phyloP scores from a whole-genome alignment of 257 asterid genomes.

The Echium plantagineum region DNA sequence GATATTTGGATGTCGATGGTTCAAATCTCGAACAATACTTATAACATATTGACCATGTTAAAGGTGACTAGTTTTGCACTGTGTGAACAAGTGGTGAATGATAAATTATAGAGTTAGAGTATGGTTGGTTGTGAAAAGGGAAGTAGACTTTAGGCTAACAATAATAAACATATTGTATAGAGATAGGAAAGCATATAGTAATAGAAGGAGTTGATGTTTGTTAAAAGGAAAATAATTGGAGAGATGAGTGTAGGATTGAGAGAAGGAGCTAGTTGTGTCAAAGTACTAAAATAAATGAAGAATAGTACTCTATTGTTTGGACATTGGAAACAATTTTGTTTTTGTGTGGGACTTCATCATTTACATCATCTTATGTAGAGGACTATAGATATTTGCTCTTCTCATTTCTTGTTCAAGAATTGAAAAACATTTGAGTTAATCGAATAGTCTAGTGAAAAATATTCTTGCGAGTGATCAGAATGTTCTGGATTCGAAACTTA shows the following conservation, averaged over 20 bases:
- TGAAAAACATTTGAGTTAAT: too few species aligned
- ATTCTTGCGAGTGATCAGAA: too few species aligned
- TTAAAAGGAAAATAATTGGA: conserved; percentile 41
- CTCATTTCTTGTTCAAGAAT: too few species aligned
- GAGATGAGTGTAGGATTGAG: conserved; percentile 13
- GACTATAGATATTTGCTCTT: too few species aligned
- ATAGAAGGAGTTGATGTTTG: conserved; percentile 40
- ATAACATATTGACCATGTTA: too few species aligned
- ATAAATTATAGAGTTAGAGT: conserved; percentile 12
- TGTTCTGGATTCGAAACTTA: too few species aligned
- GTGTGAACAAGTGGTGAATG: conserved; percentile 24
- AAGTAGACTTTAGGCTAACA: background rate
- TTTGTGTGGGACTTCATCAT: background rate
- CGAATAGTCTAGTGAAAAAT: too few species aligned
- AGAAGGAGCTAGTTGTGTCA: conserved; percentile 30
- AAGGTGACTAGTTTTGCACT: conserved; percentile 9
- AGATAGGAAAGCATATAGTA: background rate
- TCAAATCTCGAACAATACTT: too few species aligned
- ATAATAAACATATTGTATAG: too few species aligned
- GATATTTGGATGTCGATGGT: too few species aligned
- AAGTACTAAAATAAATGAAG: conserved; percentile 8
- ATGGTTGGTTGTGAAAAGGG: conserved; percentile 9
- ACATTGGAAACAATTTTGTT: background rate
- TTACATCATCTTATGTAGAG: too few species aligned
- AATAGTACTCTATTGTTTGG: background rate